Percentiles rank a stretch among this genome's conserved stretches.
Evolutionary conservation across 805 yeast species (phyloP).

Genomic region (Ascoidea asiatica): DNA sequence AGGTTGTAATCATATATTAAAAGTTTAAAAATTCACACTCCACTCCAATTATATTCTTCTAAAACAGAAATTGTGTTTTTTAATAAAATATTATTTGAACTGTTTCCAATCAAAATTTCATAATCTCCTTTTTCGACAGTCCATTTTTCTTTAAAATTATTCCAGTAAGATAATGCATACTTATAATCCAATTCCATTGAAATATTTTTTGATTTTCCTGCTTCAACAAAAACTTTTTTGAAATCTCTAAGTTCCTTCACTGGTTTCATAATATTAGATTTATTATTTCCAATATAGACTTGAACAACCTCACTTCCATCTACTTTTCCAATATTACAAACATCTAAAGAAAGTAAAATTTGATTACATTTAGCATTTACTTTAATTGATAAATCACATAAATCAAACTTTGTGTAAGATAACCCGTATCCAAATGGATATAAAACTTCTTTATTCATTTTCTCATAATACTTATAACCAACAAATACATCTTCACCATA

Average conservation of each 20-base stretch:
- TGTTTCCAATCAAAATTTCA: constrained; percentile 29
- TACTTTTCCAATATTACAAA: constrained; percentile 32
- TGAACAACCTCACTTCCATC: constrained; percentile 46
- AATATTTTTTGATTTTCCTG: too few species aligned
- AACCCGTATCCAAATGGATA: constrained; percentile 23
- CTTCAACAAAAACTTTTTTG: constrained; percentile 29
- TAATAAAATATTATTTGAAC: neutral
- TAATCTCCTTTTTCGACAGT: constrained; percentile 36
- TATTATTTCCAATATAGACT: constrained; percentile 29
- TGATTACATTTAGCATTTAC: too few species aligned
- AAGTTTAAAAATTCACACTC: neutral
- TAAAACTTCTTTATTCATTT: constrained; percentile 28
- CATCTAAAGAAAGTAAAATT: constrained; percentile 21
- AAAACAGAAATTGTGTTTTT: neutral
- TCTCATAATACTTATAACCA: constrained; percentile 51
- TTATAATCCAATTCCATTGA: neutral
- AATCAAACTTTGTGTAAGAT: too few species aligned
- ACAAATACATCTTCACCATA: constrained; percentile 58
- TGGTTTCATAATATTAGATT: constrained; percentile 28
- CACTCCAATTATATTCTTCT: neutral
- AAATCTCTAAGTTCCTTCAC: constrained; percentile 48
- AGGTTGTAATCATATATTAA: too few species aligned
- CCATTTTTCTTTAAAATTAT: constrained; percentile 36
- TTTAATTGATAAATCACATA: too few species aligned
- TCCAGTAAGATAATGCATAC: constrained; percentile 28